phyloP scores from a whole-genome alignment of 2,329 filamentous ascomycete genomes.

The Fusarium devonianum region DNA sequence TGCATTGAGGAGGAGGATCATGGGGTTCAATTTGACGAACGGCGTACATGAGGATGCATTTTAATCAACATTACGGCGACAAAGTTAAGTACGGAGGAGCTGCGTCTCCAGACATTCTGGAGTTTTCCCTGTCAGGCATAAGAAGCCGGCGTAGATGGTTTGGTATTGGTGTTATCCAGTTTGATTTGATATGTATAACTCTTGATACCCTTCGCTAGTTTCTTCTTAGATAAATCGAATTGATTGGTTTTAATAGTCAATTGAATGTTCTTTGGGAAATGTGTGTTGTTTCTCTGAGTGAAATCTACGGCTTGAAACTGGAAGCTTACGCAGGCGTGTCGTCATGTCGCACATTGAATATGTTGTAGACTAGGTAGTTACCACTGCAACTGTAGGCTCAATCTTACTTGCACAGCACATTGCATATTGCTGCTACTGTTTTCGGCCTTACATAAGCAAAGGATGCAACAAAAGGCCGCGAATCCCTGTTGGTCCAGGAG shows the following conservation, averaged over 20 bases:
- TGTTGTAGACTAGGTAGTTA: no score
- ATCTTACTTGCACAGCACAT: no score
- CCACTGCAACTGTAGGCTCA: no score
- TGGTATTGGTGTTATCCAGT: constrained; percentile 13
- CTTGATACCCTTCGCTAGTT: constrained; percentile 37
- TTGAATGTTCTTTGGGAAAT: background rate
- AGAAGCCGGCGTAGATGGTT: constrained; percentile 22
- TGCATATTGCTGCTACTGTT: no score
- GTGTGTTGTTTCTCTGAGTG: no score
- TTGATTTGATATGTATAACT: constrained; percentile 26
- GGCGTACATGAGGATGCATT: constrained; percentile 28
- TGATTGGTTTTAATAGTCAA: constrained; percentile 3
- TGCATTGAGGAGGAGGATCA: constrained; percentile 50
- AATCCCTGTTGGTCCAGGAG: constrained; percentile 26
- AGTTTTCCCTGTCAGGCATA: constrained; percentile 20
- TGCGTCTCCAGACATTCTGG: constrained; percentile 21
- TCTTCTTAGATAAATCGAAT: constrained; percentile 22
- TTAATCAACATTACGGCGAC: constrained; percentile 17
- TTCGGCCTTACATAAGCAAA: no score
- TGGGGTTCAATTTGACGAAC: constrained; percentile 34
- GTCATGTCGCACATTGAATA: constrained; percentile 15
- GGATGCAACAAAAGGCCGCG: constrained; percentile 13
- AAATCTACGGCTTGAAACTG: no score
- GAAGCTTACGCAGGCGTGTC: no score
- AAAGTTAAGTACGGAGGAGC: constrained; percentile 15